phyloP scores from a whole-genome alignment of 352 stramenopile genomes.

The Phytophthora aleatoria region DNA sequence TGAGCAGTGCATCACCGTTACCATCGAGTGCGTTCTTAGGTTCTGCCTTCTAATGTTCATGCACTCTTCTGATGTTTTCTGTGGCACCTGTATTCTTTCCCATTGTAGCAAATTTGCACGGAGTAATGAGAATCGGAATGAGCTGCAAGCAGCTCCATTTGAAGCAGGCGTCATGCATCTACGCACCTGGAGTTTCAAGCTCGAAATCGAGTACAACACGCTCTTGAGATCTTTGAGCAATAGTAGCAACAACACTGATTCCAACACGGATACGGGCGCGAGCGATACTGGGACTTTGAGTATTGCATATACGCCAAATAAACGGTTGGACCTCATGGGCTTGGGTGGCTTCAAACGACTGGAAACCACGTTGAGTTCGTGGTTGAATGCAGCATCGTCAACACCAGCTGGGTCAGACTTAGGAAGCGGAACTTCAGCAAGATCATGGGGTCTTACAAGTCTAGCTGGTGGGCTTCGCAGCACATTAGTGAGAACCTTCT shows the following conservation, averaged over 20 bases:
- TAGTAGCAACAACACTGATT: constrained; percentile 23
- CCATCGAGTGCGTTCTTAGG: constrained; percentile 47
- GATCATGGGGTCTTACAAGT: constrained; percentile 31
- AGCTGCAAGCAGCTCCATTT: constrained; percentile 46
- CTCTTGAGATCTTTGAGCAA: constrained; percentile 20
- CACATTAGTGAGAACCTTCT: constrained; percentile 40
- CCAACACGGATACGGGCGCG: constrained; percentile 16
- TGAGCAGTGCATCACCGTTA: constrained; percentile 61
- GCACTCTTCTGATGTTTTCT: not conserved
- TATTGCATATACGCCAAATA: constrained; percentile 1
- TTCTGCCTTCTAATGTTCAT: not conserved
- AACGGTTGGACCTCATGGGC: constrained; percentile 33
- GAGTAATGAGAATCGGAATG: constrained; percentile 51
- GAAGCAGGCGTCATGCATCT: constrained; percentile 55
- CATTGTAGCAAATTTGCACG: constrained; percentile 28
- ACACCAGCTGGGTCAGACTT: constrained; percentile 3
- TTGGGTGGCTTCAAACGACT: constrained; percentile 48
- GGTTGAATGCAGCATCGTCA: constrained; percentile 28
- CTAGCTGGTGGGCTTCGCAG: constrained; percentile 35
- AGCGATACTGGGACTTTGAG: constrained; percentile 4
- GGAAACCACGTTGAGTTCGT: constrained; percentile 40
- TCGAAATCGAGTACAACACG: constrained; percentile 63
- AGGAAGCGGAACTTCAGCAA: constrained; percentile 21
- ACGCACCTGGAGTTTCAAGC: constrained; percentile 47
- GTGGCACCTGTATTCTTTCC: not conserved